Conservation (phyloP, 306 rosid genomes). For the Prunus mongolica region DNA sequence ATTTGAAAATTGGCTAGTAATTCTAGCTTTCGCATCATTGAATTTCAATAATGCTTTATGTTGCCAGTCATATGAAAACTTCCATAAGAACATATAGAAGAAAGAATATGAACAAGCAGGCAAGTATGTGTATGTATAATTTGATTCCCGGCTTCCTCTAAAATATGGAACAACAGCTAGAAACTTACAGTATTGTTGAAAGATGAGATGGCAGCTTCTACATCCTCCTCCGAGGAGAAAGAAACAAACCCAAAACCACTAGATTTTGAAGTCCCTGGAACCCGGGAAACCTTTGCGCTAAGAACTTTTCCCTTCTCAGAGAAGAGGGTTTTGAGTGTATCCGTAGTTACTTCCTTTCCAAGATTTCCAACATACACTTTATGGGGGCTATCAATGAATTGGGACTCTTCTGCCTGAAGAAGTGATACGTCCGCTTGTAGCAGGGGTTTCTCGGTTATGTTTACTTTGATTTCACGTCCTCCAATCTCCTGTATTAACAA, state of each 20-base stretch:
- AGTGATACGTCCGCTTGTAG: constrained; percentile 32
- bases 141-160: constrained; percentile 5
- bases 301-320: constrained; percentile 75
- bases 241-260: constrained; percentile 81
- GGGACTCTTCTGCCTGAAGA: constrained; percentile 64
- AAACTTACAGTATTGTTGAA: constrained; percentile 80
- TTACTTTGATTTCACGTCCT: constrained; percentile 79
- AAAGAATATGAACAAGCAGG: constrained; percentile 1
- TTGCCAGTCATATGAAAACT: not conserved
- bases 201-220: constrained; percentile 72
- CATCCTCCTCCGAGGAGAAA: constrained; percentile 87
- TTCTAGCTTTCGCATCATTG: not conserved
- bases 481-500: constrained; percentile 62
- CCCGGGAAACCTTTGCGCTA: constrained; percentile 88
- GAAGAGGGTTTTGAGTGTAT: constrained; percentile 56
- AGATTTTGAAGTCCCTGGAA: constrained; percentile 88
- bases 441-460: constrained; percentile 81
- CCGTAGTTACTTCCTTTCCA: constrained; percentile 72
- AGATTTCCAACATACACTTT: constrained; percentile 95
- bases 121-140: not conserved
- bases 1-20: not conserved
- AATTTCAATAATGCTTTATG: not conserved
- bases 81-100: constrained; percentile 15
- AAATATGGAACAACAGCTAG: constrained; percentile 9
- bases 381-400: constrained; percentile 79